A percentile compares a stretch with the other conserved stretches of the same genome.
These are phyloP conservation scores for Vaccinium darrowii DNA, from an alignment of 148 eudicot genomes.

Conservation along the genomic window DNA sequence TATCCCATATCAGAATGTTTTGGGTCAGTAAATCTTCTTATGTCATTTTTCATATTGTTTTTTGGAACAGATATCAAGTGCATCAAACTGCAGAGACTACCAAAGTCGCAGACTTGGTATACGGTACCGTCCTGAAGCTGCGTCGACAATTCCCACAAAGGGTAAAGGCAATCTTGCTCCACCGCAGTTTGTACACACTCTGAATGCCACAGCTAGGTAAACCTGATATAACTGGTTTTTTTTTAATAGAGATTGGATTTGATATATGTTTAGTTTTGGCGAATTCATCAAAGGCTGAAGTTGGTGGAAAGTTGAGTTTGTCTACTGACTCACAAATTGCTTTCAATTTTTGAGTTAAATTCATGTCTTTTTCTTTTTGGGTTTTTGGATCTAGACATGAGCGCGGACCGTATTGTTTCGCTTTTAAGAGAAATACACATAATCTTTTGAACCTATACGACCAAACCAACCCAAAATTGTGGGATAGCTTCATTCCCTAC, in stretches of 20 bases:
- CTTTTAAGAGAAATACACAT: not conserved
- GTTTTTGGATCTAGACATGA: not conserved
- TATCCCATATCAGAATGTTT: not conserved
- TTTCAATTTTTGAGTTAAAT: conserved; percentile 8
- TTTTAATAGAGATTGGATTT: not conserved
- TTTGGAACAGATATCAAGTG: conserved; percentile 79
- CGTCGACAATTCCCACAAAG: conserved; percentile 44
- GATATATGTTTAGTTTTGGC: conserved; percentile 1
- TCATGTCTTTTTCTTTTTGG: not conserved
- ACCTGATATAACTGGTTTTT: not conserved
- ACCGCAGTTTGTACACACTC: conserved; percentile 81
- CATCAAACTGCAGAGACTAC: conserved; percentile 93
- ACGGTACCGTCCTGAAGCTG: conserved; percentile 63
- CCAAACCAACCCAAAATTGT: not conserved
- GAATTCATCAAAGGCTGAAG: not conserved
- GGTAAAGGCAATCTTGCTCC: conserved; percentile 50
- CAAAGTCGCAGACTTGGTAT: conserved; percentile 89
- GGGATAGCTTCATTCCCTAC: not conserved
- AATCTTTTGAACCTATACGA: not conserved
- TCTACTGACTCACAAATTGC: not conserved
- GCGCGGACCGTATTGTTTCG: not conserved
- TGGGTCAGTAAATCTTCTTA: not conserved
- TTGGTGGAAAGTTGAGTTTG: conserved; percentile 5
- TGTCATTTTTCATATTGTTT: not conserved
- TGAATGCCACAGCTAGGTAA: conserved; percentile 68